Evolutionary conservation across 2,329 filamentous ascomycete species (phyloP), one percentile per base, ranked within the genome.

Genomic region (Ophiostoma tasmaniense): DNA sequence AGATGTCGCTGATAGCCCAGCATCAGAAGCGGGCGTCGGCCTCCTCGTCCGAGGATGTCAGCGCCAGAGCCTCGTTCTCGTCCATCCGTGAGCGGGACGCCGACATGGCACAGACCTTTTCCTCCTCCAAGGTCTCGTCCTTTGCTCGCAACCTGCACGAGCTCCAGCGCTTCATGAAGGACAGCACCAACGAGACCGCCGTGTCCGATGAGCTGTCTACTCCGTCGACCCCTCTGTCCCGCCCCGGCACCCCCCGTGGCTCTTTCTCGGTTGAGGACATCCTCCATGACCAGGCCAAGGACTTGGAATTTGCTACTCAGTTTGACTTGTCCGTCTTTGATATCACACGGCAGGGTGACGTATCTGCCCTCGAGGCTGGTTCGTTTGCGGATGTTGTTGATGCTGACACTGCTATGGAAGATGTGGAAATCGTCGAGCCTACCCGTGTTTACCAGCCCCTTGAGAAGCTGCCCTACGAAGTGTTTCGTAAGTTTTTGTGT

Each of bases 391-490:
- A 64, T 42, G 42, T 59, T 33, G 66, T 64, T 35, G 67, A 55
- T 64, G 64, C 69, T 68, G 67, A 70, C 67, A 50, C 25, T 52
- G 61, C 67, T 45, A 69, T 69, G 70, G 50, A 71, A 37, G 67
- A n/a, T 33, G 64, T 66, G 30, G 66, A 69, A 39, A 35, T n/a
- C 42, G 22, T 33, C 14, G 67, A 37, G 45, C 50, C 42, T 20
- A 39, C 17, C 22, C 37, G 30, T 22, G 2, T 17, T 45, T 30
- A 22, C 11, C 68, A 70, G 66, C 74, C 70, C 66, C 69, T 93
- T 55, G 90, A 93, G 80, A 85, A 77, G 71, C 82, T 93, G 8
- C 90, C 90, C 0, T 81, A 84, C 67, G 90, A 93, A 78, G 81
- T 93, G 72, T 83, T 91, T 69, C 33, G 61, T 64, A 83, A 79